These are phyloP conservation scores for Metarhizium album DNA, from an alignment of 2,329 filamentous ascomycete species.

Conservation along the genomic window DNA sequence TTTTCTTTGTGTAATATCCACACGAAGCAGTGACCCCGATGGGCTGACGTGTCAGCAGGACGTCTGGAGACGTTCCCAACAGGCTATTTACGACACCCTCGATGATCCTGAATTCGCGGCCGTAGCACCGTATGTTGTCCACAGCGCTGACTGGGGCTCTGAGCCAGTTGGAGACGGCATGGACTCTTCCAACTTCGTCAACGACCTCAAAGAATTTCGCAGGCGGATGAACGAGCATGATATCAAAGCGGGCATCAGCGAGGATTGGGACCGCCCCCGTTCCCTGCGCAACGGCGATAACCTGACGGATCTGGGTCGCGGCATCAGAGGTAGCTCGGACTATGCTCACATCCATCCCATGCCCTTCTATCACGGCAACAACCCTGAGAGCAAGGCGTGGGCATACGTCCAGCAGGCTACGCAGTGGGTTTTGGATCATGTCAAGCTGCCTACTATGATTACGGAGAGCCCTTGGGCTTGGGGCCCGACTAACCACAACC, in stretches of 20 bases:
- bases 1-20: no score
- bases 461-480: constrained; percentile 13
- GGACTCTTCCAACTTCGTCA: constrained; percentile 11
- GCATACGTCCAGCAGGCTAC: constrained; percentile 11
- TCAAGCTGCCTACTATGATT: constrained; percentile 10
- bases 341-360: constrained; percentile 13
- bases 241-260: constrained; percentile 11
- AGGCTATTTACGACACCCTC: constrained; percentile 12
- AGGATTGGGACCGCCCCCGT: constrained; percentile 13
- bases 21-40: no score
- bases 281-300: neutral
- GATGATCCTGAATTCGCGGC: constrained; percentile 8
- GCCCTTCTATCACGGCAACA: constrained; percentile 12
- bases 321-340: constrained; percentile 11
- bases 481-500: constrained; percentile 10
- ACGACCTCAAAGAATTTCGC: constrained; percentile 9
- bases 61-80: constrained; percentile 12
- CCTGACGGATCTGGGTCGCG: constrained; percentile 8
- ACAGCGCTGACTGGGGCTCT: constrained; percentile 12
- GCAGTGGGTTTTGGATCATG: constrained; percentile 8
- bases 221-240: constrained; percentile 6
- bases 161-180: constrained; percentile 14
- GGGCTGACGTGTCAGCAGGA: neutral
- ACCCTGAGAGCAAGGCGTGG: constrained; percentile 7
- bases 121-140: constrained; percentile 12